Evolutionary conservation across 805 yeast species (phyloP), one percentile per base, ranked within the genome.

Genomic region (Starmerella bombi): DNA sequence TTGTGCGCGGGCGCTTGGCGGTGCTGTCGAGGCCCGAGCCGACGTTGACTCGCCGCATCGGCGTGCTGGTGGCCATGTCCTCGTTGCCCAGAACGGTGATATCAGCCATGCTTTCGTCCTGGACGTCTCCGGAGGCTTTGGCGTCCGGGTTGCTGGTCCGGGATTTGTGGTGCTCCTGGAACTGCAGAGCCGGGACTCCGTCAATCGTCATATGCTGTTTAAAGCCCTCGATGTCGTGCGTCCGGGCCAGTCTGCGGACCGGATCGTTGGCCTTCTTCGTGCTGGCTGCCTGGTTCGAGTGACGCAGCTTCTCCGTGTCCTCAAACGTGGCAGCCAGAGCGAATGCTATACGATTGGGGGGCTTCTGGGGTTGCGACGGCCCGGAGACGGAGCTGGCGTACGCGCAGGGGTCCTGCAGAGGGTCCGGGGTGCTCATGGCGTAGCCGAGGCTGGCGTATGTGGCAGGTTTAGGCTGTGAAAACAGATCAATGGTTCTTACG

Each of bases 391-490:
- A 50, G 14, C 52, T 36, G 12, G 56, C 59, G 25, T 44, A 48
- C n/a, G 44, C 50, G 45, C 50, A 55, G 35, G 53, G 56, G 18
- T 50, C 53, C 16, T 50, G 46, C 3, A 44, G 37, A 3, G 46
- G 37, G 2, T 52, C 48, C 0, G 44, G 46, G 2, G 28, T 32
- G 28, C 56, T 52, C 23, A 45, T 34, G 3, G 37, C 17, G 39
- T 57, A 59, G 12, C 52, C 58, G 20, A 58, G 43, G 14, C 58
- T 53, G n/a, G 56, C 53, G 36, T 48, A 51, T 6, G 56, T 49
- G 31, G 47, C 47, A 4, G 59, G 56, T 10, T 46, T 37, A 9
- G 49, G 53, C 16, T 42, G 43, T 20, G 44, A 38, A 22, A 50
- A 47, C 8, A 58, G 41, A 30, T 51, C 52, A 33, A 48, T 37